Evolutionary conservation across 2,329 filamentous ascomycete genomes (phyloP).

Genomic region (Fusarium graminum): DNA sequence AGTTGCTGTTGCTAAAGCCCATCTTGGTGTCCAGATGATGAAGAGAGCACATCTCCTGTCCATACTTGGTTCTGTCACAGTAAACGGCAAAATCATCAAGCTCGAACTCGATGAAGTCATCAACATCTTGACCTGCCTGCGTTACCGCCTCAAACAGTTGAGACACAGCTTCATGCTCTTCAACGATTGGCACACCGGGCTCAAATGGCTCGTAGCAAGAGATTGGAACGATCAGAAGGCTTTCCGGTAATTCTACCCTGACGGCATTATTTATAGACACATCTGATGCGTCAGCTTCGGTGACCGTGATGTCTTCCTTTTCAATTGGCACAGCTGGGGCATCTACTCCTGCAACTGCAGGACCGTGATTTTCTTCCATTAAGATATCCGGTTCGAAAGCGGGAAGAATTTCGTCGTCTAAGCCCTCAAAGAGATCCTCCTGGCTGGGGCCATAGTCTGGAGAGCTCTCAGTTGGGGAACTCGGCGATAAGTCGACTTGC

Average conservation of each 20-base stretch:
- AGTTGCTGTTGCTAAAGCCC: conserved; percentile 51
- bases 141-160: conserved; percentile 23
- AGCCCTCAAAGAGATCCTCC: conserved; percentile 14
- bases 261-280: conserved; percentile 18
- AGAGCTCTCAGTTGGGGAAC: conserved; percentile 11
- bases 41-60: conserved; percentile 66
- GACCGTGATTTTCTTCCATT: background rate
- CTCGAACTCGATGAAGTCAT: conserved; percentile 62
- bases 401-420: conserved; percentile 17
- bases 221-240: conserved; percentile 46
- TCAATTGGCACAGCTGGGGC: conserved; percentile 15
- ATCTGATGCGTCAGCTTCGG: background rate
- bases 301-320: conserved; percentile 1
- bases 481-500: conserved; percentile 19
- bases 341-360: background rate
- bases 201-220: conserved; percentile 53
- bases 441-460: conserved; percentile 7
- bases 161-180: conserved; percentile 42
- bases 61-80: conserved; percentile 53
- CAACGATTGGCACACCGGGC: conserved; percentile 39
- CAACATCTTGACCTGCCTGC: conserved; percentile 27
- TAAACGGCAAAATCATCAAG: conserved; percentile 72
- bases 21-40: conserved; percentile 62
- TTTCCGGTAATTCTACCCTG: conserved; percentile 49
- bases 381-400: conserved; percentile 10